Base-by-base conservation (phyloP, 768 basidiomycete genomes). In the Kwoniella dendrophila region DNA sequence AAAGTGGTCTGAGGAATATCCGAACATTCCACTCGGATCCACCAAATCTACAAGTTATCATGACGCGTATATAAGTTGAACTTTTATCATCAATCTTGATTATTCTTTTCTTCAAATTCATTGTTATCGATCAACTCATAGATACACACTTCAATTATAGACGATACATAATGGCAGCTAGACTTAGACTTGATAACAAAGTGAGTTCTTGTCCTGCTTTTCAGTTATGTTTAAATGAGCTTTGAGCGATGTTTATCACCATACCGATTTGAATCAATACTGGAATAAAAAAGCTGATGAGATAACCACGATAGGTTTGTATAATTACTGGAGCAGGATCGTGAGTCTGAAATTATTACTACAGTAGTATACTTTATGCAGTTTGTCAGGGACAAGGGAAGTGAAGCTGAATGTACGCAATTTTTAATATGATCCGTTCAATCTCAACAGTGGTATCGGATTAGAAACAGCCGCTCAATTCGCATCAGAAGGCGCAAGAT, bases 391-490 rank as follows among this genome's bases (percentile, higher is more conserved):
- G n/a, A n/a, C n/a, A n/a, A n/a, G n/a, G n/a, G n/a, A n/a, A n/a
- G n/a, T n/a, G n/a, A n/a, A n/a, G n/a, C n/a, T n/a, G n/a, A n/a
- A n/a, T n/a, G n/a, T n/a, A n/a, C n/a, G n/a, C n/a, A n/a, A n/a
- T n/a, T n/a, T n/a, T n/a, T n/a, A n/a, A n/a, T n/a, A n/a, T n/a
- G n/a, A n/a, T n/a, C n/a, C n/a, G n/a, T n/a, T n/a, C n/a, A n/a
- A n/a, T n/a, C n/a, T n/a, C n/a, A n/a, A n/a, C n/a, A 97, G 94
- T 58, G 96, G 96, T 0, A 96, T 99, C 78, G 96, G 96, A 27
- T 85, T 98, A 49, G 93, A 99, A 81, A 89, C 93, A 0, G 87
- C 92, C n/a, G 83, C 97, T 63, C 84, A 97, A 47, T 99, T 99
- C 78, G 95, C 95, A 1, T 84, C 86, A 64, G 96, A 99, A 78